A percentile compares a stretch with the other conserved stretches of the same genome.
These are phyloP conservation scores for Mortierella sp. DNA, from an alignment of 371 early-diverging fungal genomes.

Conservation along the genomic window DNA sequence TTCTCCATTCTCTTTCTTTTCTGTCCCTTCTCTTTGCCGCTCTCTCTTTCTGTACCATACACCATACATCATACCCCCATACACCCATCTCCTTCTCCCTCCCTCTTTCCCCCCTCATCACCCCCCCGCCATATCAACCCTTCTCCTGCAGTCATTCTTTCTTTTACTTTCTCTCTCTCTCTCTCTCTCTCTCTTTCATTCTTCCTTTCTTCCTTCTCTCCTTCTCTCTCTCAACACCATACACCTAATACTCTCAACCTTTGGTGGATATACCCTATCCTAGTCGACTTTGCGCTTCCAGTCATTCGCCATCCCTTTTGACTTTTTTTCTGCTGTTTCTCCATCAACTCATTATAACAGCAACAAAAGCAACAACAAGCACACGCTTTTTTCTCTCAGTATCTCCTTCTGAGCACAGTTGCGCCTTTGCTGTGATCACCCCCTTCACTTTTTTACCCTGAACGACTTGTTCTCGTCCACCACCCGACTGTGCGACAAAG, in stretches of 20 bases:
- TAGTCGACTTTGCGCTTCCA: background rate
- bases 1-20: background rate
- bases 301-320: background rate
- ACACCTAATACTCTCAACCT: too few relatives aligned
- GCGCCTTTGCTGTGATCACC: background rate
- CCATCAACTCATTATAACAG: background rate
- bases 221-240: too few relatives aligned
- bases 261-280: background rate
- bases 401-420: background rate
- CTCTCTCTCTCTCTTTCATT: background rate
- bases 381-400: too few relatives aligned
- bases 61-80: background rate
- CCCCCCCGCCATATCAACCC: background rate
- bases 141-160: background rate
- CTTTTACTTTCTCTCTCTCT: background rate
- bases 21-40: background rate
- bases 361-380: background rate
- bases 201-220: too few relatives aligned
- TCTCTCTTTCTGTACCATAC: conserved; percentile 3
- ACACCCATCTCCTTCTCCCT: background rate
- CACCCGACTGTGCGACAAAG: background rate
- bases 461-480: background rate
- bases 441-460: background rate
- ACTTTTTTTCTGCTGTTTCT: background rate
- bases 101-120: background rate